Conservation (phyloP, 75 land plant species). For the Picea glauca region DNA sequence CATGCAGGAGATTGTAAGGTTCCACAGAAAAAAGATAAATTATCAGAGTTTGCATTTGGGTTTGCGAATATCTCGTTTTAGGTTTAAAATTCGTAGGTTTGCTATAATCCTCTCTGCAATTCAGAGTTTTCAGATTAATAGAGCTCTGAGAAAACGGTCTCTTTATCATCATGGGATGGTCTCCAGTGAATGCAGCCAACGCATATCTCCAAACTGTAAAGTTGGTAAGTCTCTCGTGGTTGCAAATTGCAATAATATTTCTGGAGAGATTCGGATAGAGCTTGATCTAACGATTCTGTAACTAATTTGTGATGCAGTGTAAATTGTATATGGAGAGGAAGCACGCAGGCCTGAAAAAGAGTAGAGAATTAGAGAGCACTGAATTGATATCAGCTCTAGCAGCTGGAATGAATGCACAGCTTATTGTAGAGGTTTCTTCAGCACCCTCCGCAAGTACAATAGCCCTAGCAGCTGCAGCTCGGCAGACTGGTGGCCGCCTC, state of each 20-base stretch:
- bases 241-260: neutral
- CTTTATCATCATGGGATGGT: constrained; percentile 42
- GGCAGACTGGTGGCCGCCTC: constrained; percentile 63
- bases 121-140: too few species aligned
- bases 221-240: constrained; percentile 28
- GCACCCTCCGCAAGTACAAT: constrained; percentile 18
- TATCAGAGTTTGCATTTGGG: too few species aligned
- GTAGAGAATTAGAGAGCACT: constrained; percentile 32
- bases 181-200: constrained; percentile 64
- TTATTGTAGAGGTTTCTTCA: neutral
- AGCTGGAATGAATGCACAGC: constrained; percentile 9
- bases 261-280: too few species aligned
- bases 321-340: constrained; percentile 1
- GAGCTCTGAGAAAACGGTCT: too few species aligned
- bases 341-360: constrained; percentile 3
- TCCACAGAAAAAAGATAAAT: too few species aligned
- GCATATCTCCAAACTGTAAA: constrained; percentile 52
- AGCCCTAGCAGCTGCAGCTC: constrained; percentile 51
- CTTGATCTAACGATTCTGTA: too few species aligned
- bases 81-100: too few species aligned
- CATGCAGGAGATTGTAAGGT: too few species aligned
- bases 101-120: too few species aligned
- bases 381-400: constrained; percentile 60
- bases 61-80: too few species aligned
- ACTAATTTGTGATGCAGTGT: constrained; percentile 17